Evolutionary conservation across 495 filamentous ascomycete genomes (phyloP).

Genomic region (Aspergillus nidulans): DNA sequence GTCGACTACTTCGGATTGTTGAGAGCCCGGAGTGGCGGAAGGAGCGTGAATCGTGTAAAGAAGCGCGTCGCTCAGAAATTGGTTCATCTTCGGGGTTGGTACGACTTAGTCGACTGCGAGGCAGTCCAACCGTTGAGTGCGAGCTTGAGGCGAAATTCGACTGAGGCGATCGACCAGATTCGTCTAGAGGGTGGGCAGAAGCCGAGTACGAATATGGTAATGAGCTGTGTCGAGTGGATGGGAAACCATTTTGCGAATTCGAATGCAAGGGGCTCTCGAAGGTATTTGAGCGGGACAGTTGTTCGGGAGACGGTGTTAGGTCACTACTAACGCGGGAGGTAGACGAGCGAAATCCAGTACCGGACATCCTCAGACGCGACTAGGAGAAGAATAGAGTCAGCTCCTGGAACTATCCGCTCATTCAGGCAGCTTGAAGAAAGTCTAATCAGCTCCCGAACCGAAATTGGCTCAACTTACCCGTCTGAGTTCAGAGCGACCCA

Average conservation of each 20-base stretch:
- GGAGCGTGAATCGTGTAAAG: constrained; percentile 40
- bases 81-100: constrained; percentile 37
- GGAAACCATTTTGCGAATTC: constrained; percentile 34
- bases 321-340: constrained; percentile 32
- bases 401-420: constrained; percentile 2
- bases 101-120: constrained; percentile 35
- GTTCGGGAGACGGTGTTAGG: constrained; percentile 40
- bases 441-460: not conserved
- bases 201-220: constrained; percentile 37
- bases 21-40: constrained; percentile 55
- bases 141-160: constrained; percentile 35
- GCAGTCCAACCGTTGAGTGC: constrained; percentile 41
- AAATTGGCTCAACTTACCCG: constrained; percentile 37
- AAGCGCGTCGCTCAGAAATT: constrained; percentile 43
- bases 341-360: constrained; percentile 35
- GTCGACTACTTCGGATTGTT: constrained; percentile 43
- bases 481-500: constrained; percentile 45
- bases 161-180: constrained; percentile 38
- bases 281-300: constrained; percentile 29
- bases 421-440: not conserved
- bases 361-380: constrained; percentile 42
- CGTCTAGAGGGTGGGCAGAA: constrained; percentile 50
- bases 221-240: constrained; percentile 34
- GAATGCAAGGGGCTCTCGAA: constrained; percentile 41
- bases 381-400: constrained; percentile 18